Conservation (phyloP, 345 rosid species). For the Eucalyptus dawsonii region DNA sequence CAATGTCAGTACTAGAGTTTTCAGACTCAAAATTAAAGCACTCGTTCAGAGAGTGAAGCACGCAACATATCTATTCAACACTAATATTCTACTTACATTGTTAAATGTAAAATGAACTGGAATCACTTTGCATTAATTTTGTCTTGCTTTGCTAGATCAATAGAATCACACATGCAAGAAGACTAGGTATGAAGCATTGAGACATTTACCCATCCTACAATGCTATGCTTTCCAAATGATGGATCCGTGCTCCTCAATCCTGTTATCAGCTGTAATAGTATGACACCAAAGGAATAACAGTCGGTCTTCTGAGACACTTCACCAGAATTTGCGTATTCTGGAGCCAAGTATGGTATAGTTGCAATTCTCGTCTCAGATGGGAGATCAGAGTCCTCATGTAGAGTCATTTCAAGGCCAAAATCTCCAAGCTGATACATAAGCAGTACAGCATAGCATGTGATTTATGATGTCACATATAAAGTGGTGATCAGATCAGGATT, state of each 20-base stretch:
- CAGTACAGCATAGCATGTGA: neutral
- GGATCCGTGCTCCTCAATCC: slow-evolving; percentile 49
- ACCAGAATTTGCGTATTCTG: slow-evolving; percentile 51
- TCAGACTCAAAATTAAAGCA: neutral
- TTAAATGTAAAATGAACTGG: neutral
- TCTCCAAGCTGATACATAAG: slow-evolving; percentile 34
- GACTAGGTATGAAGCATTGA: neutral
- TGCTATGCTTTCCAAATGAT: slow-evolving; percentile 38
- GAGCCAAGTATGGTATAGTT: slow-evolving; percentile 45
- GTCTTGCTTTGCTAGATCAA: neutral
- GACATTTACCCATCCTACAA: slow-evolving; percentile 52
- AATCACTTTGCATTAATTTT: neutral
- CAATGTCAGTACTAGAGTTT: neutral
- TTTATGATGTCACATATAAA: neutral
- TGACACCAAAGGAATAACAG: slow-evolving; percentile 53
- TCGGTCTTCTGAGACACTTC: slow-evolving; percentile 50
- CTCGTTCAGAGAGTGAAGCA: neutral
- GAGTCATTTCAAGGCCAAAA: slow-evolving; percentile 50
- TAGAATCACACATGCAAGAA: neutral
- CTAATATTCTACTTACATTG: neutral
- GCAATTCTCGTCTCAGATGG: slow-evolving; percentile 43
- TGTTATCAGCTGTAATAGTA: slow-evolving; percentile 47
- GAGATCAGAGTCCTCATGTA: slow-evolving; percentile 21
- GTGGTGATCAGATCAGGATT: neutral
- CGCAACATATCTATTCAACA: neutral